phyloP scores from a whole-genome alignment of 2,329 filamentous ascomycete species.

The Fusarium virguliforme region DNA sequence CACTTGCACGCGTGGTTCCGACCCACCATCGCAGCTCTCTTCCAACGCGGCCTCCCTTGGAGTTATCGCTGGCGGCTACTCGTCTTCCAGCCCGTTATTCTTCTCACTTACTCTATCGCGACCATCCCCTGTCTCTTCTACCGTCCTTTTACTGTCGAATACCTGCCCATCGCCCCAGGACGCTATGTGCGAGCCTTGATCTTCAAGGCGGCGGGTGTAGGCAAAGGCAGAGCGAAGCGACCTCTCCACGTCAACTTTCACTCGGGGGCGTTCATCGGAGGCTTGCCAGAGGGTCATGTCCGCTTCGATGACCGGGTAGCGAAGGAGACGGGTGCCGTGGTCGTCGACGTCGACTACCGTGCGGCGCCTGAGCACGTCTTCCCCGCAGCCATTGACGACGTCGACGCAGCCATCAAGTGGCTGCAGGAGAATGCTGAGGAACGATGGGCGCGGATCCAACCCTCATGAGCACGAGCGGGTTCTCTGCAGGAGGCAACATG shows the following conservation, averaged over 20 bases:
- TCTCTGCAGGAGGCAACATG: constrained; percentile 63
- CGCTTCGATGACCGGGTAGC: constrained; percentile 56
- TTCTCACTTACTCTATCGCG: constrained; percentile 58
- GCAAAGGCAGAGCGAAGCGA: constrained; percentile 47
- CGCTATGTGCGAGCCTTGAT: constrained; percentile 55
- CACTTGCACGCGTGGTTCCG: constrained; percentile 47
- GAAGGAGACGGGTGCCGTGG: constrained; percentile 60
- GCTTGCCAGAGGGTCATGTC: constrained; percentile 59
- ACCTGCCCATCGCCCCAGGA: constrained; percentile 52
- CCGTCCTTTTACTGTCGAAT: constrained; percentile 54
- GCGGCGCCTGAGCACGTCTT: constrained; percentile 68
- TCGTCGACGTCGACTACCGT: constrained; percentile 67
- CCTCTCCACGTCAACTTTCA: constrained; percentile 64
- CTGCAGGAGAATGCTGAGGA: constrained; percentile 57
- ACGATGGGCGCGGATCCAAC: constrained; percentile 57
- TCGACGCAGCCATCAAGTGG: constrained; percentile 61
- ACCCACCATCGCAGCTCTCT: constrained; percentile 56
- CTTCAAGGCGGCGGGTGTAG: constrained; percentile 50
- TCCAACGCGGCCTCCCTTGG: constrained; percentile 57
- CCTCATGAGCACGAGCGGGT: constrained; percentile 62
- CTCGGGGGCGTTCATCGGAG: constrained; percentile 62
- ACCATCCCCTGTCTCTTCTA: constrained; percentile 57
- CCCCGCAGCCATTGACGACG: constrained; percentile 64
- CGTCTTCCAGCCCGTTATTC: constrained; percentile 59
- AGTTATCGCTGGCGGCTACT: constrained; percentile 62